Conservation (phyloP, 192 early-diverging fungal genomes). For the Coemansia sp. region DNA sequence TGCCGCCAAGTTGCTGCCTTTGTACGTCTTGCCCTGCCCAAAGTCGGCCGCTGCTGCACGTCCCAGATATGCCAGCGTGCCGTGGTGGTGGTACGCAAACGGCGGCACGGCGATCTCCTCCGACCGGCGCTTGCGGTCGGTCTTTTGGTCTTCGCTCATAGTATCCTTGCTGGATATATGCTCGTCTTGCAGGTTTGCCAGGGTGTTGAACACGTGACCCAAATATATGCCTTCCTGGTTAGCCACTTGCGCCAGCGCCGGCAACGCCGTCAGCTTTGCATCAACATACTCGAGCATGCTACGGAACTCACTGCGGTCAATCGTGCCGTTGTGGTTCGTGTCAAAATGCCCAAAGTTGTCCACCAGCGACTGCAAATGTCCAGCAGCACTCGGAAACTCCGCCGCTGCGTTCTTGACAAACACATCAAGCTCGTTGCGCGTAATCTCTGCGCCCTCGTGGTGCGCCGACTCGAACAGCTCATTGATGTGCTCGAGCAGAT, state of each 20-base stretch:
- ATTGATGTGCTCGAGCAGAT: constrained; percentile 32
- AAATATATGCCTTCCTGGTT: constrained; percentile 84
- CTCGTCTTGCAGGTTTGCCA: constrained; percentile 8
- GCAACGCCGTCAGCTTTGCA: constrained; percentile 65
- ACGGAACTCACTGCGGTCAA: constrained; percentile 35
- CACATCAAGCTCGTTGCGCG: constrained; percentile 30
- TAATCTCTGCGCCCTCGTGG: constrained; percentile 29
- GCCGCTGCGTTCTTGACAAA: constrained; percentile 24
- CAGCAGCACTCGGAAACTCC: constrained; percentile 31
- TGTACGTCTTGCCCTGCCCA: constrained; percentile 45
- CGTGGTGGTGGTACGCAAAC: constrained; percentile 68
- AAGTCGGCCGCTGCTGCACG: constrained; percentile 53
- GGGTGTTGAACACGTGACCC: constrained; percentile 64
- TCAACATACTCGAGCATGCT: constrained; percentile 49
- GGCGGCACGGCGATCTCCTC: constrained; percentile 41
- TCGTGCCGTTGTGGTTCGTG: constrained; percentile 30
- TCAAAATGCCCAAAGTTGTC: constrained; percentile 41
- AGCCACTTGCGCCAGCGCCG: constrained; percentile 89
- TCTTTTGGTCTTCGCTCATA: not conserved
- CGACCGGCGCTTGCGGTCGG: constrained; percentile 2
- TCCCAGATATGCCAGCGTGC: constrained; percentile 69
- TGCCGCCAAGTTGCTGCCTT: constrained; percentile 50
- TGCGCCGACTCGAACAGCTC: constrained; percentile 50
- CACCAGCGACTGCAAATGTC: constrained; percentile 43
- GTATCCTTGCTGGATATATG: not conserved